A percentile compares a stretch with the other conserved stretches of the same genome.
Evolutionary conservation across 2,329 filamentous ascomycete species (phyloP).

Genomic region (Mycogone perniciosa): DNA sequence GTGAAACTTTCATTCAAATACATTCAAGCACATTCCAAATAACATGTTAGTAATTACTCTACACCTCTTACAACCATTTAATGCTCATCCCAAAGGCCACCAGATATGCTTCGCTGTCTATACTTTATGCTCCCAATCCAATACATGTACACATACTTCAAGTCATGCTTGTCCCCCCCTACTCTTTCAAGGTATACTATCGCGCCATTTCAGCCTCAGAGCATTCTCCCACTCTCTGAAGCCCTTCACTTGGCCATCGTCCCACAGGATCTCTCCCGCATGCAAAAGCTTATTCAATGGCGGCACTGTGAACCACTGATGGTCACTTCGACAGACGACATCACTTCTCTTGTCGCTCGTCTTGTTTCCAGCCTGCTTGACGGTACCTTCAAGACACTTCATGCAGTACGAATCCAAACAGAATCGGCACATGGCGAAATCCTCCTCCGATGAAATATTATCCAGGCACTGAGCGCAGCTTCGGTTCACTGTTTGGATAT

Average conservation of each 20-base stretch:
- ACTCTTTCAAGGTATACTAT: neutral
- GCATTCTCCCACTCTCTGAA: constrained; percentile 32
- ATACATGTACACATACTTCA: too few relatives aligned
- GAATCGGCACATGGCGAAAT: constrained; percentile 30
- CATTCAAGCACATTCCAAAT: neutral
- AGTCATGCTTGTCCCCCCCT: neutral
- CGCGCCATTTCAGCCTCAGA: constrained; percentile 26
- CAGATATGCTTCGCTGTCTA: neutral
- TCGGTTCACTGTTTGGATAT: constrained; percentile 28
- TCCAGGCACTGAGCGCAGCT: constrained; percentile 35
- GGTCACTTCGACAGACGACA: constrained; percentile 30
- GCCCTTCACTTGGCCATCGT: constrained; percentile 24
- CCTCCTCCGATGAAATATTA: constrained; percentile 25
- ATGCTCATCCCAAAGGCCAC: too few relatives aligned
- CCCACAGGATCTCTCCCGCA: constrained; percentile 33
- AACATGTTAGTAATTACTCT: neutral
- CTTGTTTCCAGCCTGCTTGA: constrained; percentile 25
- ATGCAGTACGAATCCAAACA: constrained; percentile 35
- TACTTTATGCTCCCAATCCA: neutral
- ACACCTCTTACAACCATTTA: neutral
- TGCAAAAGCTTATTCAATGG: constrained; percentile 30
- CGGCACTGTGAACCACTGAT: constrained; percentile 34
- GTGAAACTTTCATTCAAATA: neutral
- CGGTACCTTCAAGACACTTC: constrained; percentile 26
- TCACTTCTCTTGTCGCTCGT: constrained; percentile 24